Evolutionary conservation across 768 basidiomycete genomes (phyloP), one percentile per base, ranked within the genome.

Genomic region (Epithele typhae): DNA sequence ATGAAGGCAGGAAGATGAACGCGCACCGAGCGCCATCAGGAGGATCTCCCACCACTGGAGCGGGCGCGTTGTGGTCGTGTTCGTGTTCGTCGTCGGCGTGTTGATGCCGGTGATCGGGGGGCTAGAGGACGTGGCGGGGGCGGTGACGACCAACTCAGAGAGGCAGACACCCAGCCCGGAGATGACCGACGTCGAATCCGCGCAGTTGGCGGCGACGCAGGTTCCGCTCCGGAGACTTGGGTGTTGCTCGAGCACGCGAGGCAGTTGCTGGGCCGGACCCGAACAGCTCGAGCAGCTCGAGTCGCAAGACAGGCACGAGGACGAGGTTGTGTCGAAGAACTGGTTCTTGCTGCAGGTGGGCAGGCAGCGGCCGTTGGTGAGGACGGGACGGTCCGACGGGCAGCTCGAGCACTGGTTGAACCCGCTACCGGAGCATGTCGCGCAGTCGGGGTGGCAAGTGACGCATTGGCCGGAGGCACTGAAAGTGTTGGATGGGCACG

Each of bases 11-110:
- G n/a, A n/a, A n/a, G n/a, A n/a, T n/a, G n/a, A n/a, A 40, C 76
- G 79, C 15, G 84, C 74, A 9, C 89, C 87, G 30, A 90, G 76
- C 0, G 82, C 71, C 85, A 91, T 91, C 45, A 91, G 76, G 46
- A 91, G 69, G 54, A 91, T 89, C 67, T 92, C 74, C 87, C 88
- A 91, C 88, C 89, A 91, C 49, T 69, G 67, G 8, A 90, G 68
- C 19, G 70, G 55, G 22, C 68, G 70, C 18, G 58, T 62, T 17
- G 47, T 55, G 22, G 44, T 58, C 15, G 55, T 64, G 42, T 46
- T 53, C 4, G 45, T 53, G 25, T 40, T 42, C 2, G 40, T 21
- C 35, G 73, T 61, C 48, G 83, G 63, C 22, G 85, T 84, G 1
- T 81, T 73, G 49, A 83, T 65, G 11, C 75, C 64, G 19, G 83